These are phyloP conservation scores for Trifolium pratense DNA, from an alignment of 306 rosid genomes.

Conservation along the genomic window DNA sequence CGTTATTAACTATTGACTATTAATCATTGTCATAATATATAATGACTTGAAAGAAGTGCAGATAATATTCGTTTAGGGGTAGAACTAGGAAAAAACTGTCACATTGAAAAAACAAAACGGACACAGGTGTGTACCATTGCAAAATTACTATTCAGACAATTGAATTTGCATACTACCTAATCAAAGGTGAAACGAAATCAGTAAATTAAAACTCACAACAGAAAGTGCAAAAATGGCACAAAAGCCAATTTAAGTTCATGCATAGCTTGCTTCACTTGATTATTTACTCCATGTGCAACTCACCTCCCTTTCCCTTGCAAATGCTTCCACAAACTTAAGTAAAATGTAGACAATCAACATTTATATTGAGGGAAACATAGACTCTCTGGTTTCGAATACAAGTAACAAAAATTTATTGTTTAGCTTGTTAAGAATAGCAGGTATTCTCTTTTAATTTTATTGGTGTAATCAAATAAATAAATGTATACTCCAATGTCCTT, in stretches of 20 bases:
- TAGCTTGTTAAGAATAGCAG: not conserved
- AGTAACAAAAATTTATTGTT: not conserved
- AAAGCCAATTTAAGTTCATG: not conserved
- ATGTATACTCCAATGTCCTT: not conserved
- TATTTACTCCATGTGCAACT: slow-evolving; percentile 3
- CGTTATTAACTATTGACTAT: no score
- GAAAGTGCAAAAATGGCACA: slow-evolving; percentile 1
- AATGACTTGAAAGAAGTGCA: no score
- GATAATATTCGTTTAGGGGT: no score
- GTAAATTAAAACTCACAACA: not conserved
- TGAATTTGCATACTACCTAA: slow-evolving; percentile 7
- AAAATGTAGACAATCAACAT: slow-evolving; percentile 24
- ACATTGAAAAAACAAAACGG: no score
- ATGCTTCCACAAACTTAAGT: slow-evolving; percentile 15
- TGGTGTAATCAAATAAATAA: not conserved
- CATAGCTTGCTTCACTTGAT: slow-evolving; percentile 9
- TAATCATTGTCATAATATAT: no score
- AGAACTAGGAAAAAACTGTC: no score
- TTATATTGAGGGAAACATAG: not conserved
- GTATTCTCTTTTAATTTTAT: not conserved
- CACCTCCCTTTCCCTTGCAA: slow-evolving; percentile 1
- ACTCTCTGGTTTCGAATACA: not conserved
- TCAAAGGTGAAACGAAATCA: slow-evolving; percentile 7
- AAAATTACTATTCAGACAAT: slow-evolving; percentile 33
- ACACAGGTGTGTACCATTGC: slow-evolving; percentile 2